These are phyloP conservation scores for Syzygium grande DNA, from an alignment of 345 rosid genomes.

Conservation along the genomic window DNA sequence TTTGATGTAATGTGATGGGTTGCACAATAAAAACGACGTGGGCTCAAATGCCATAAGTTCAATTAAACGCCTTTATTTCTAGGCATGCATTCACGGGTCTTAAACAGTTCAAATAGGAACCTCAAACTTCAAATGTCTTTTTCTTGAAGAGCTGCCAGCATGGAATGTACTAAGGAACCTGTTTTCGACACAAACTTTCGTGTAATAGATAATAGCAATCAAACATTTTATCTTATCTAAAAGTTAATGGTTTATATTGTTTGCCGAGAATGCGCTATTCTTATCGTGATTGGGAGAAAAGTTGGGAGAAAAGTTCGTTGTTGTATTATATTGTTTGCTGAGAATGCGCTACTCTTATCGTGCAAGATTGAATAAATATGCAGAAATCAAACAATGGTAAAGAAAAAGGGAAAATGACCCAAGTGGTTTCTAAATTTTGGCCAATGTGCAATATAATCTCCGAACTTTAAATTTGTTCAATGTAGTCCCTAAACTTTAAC, in stretches of 20 bases:
- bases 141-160: not conserved
- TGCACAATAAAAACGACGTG: not conserved
- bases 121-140: not conserved
- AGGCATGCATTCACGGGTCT: not conserved
- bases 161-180: not conserved
- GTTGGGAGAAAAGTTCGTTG: not conserved
- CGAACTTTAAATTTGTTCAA: too few relatives aligned
- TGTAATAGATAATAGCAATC: not conserved
- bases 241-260: not conserved
- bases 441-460: too few relatives aligned
- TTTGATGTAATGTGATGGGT: not conserved
- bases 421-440: too few relatives aligned
- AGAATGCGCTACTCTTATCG: not conserved
- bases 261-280: not conserved
- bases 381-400: not conserved
- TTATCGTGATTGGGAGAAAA: not conserved
- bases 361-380: not conserved
- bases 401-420: too few relatives aligned
- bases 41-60: not conserved
- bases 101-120: not conserved
- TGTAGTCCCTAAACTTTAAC: too few relatives aligned
- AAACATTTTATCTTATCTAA: not conserved
- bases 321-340: not conserved
- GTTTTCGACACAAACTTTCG: not conserved
- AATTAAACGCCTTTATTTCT: not conserved